Base-by-base conservation (phyloP, 352 stramenopile genomes). In the Phytophthora pseudosyringae region DNA sequence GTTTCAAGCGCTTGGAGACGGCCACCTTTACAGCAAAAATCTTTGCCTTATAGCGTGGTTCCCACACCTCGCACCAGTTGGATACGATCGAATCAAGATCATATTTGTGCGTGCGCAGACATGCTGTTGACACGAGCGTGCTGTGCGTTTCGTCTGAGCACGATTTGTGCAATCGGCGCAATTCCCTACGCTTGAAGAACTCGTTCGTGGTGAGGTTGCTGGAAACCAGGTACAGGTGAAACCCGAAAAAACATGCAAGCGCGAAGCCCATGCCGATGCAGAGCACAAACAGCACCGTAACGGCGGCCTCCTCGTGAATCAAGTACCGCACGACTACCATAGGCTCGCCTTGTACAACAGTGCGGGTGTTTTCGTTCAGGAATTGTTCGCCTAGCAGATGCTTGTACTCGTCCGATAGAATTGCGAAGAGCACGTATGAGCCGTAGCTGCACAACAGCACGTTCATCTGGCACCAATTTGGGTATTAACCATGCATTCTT, bases 201-300 rank as follows among this genome's bases (percentile, higher is more conserved):
- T 90, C 83, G 59, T 90, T 92, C 2, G 83, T 93, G 8, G 83
- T 93, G 18, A 61, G 57, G 61, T 92, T 90, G 29, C 25, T 72
- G 25, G 64, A 68, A 13, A 88, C 74, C 29, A 92, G 57, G 28
- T 80, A 85, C 48, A 73, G 67, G 26, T 90, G 81, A 51, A 89
- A 92, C 15, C 49, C 45, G 33, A 66, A 73, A 62, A 93, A 90
- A 13, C 57, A 55, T 3, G 82, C 15, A 5, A 89, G 61, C 3
- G 65, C 78, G 4, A 78, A 51, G 5, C 83, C 81, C 81, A 93
- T 86, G 51, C 82, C 49, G 11, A 61, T 31, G 49, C 76, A 88
- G 13, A 86, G 52, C 28, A 66, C 49, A 40, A 88, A 80, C 7
- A 91, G 68, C 31, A 83, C 67, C 0, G 66, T 69, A 18, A 80